Conservation (phyloP, 1,139 yeast species). For the Suhomyces bokatorum region DNA sequence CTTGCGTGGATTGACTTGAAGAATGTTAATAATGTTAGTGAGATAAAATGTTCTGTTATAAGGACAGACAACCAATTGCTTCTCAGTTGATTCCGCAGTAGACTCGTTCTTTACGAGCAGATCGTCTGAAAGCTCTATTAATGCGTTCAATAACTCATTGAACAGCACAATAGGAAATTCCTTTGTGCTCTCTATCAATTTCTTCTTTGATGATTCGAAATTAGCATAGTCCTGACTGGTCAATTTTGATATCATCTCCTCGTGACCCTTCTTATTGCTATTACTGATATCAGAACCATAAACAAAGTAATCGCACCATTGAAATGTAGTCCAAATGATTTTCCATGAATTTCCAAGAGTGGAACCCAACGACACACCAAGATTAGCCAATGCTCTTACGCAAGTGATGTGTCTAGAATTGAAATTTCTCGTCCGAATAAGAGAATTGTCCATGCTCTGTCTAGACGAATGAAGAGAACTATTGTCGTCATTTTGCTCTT, state of each 20-base stretch:
- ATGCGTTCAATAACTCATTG: constrained; percentile 41
- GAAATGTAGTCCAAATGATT: constrained; percentile 65
- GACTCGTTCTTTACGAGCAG: constrained; percentile 13
- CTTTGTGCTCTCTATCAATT: constrained; percentile 61
- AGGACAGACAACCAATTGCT: constrained; percentile 28
- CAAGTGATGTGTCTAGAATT: constrained; percentile 71
- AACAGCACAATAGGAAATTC: constrained; percentile 55
- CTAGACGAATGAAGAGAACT: not conserved
- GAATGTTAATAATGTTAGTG: constrained; percentile 42
- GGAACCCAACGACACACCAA: constrained; percentile 79
- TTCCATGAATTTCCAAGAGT: constrained; percentile 69
- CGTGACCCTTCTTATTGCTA: constrained; percentile 20
- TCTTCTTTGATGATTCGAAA: constrained; percentile 56
- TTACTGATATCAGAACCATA: constrained; percentile 57
- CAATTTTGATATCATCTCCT: constrained; percentile 28
- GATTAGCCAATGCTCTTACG: constrained; percentile 71
- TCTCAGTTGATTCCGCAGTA: not conserved
- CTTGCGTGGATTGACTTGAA: constrained; percentile 50
- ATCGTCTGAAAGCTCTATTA: constrained; percentile 44
- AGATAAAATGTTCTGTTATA: constrained; percentile 46
- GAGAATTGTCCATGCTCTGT: constrained; percentile 5
- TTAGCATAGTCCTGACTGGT: constrained; percentile 48
- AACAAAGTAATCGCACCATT: constrained; percentile 67
- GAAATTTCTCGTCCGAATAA: constrained; percentile 33
- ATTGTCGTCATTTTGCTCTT: not conserved